phyloP scores from a whole-genome alignment of 2,329 filamentous ascomycete genomes.

The Ascochyta rabiei region DNA sequence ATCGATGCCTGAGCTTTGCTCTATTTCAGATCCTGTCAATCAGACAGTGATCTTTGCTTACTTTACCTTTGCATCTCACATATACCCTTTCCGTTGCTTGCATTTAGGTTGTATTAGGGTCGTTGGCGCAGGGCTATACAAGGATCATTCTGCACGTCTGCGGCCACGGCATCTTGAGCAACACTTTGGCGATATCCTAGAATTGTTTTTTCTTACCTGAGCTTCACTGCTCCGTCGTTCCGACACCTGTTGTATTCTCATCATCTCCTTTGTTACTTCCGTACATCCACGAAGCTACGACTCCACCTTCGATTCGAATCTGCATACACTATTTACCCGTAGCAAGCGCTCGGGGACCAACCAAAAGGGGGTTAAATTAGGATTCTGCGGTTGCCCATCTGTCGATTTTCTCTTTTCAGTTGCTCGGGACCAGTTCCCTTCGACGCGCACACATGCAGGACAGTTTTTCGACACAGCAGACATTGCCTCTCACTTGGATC shows the following conservation, averaged over 20 bases:
- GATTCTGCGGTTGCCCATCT: slow-evolving; percentile 25
- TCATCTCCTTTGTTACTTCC: slow-evolving; percentile 20
- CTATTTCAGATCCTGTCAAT: slow-evolving; percentile 20
- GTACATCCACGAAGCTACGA: slow-evolving; percentile 30
- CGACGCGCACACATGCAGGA: slow-evolving; percentile 25
- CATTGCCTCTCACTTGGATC: slow-evolving; percentile 5
- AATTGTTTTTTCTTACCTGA: slow-evolving; percentile 30
- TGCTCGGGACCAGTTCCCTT: slow-evolving; percentile 19
- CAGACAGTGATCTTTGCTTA: slow-evolving; percentile 7
- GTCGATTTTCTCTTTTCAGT: slow-evolving; percentile 22
- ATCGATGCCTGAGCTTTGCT: slow-evolving; percentile 17
- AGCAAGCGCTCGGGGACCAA: slow-evolving; percentile 13
- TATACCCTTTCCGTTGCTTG: slow-evolving; percentile 34
- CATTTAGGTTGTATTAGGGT: slow-evolving; percentile 21
- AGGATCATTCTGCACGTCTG: slow-evolving; percentile 15
- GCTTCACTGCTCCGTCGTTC: slow-evolving; percentile 31
- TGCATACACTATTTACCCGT: slow-evolving; percentile 22
- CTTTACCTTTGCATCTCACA: slow-evolving; percentile 22
- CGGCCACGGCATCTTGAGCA: slow-evolving; percentile 27
- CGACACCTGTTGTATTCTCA: slow-evolving; percentile 17
- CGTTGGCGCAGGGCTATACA: slow-evolving; percentile 20
- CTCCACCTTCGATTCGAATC: slow-evolving; percentile 19
- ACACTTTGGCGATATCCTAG: slow-evolving; percentile 40
- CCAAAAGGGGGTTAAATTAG: slow-evolving; percentile 3
- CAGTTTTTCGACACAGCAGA: slow-evolving; percentile 18